Conservation (phyloP, 108 stramenopile species). For the Pelagomonas calceolata region DNA sequence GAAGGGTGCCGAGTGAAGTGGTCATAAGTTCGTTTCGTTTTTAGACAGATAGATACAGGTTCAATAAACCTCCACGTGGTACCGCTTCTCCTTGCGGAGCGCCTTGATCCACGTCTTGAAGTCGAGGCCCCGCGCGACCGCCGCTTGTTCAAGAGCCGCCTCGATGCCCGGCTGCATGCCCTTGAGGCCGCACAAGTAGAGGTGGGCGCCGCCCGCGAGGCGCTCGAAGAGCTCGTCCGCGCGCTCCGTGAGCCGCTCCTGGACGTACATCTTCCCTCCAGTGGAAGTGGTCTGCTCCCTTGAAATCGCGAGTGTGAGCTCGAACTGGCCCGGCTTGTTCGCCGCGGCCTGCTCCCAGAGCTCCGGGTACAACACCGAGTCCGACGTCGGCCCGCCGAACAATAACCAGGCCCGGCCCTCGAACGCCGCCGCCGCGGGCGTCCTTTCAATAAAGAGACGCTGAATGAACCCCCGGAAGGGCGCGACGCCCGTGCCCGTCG, state of each 20-base stretch:
- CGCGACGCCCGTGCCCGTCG: conserved; percentile 76
- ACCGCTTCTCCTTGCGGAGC: conserved; percentile 62
- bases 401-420: conserved; percentile 59
- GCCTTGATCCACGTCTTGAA: conserved; percentile 50
- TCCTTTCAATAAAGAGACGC: conserved; percentile 68
- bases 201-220: conserved; percentile 54
- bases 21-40: too few relatives aligned
- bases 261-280: conserved; percentile 71
- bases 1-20: too few relatives aligned
- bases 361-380: conserved; percentile 59
- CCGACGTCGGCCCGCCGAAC: conserved; percentile 62
- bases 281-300: conserved; percentile 59
- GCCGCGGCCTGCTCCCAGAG: conserved; percentile 61
- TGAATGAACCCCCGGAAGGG: conserved; percentile 72
- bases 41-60: too few relatives aligned
- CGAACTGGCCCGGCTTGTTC: conserved; percentile 37
- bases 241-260: conserved; percentile 58
- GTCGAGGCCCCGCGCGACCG: conserved; percentile 34
- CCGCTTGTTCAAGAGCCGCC: conserved; percentile 30
- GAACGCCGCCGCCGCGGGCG: conserved; percentile 62
- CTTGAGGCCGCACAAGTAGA: conserved; percentile 79
- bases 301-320: conserved; percentile 61
- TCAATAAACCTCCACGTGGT: conserved; percentile 79
- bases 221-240: conserved; percentile 50
- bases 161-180: conserved; percentile 43